Base-by-base conservation (phyloP, 257 asterid genomes). In the Nicotiana sylvestris region DNA sequence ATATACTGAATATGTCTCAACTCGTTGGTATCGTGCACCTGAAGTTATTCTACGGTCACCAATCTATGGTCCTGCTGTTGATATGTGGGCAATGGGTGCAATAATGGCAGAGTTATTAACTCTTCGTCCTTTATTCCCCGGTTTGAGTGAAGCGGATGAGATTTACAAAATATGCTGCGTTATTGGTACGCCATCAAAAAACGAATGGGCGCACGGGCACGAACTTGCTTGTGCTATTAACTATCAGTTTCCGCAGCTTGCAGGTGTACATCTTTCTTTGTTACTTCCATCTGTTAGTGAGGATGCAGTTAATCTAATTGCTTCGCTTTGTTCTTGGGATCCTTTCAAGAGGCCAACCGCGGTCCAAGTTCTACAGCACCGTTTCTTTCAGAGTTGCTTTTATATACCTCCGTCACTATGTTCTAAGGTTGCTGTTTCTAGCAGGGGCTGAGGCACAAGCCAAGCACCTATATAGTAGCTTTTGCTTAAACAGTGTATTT, bases 11-110 rank as follows among this genome's bases (percentile, higher is more conserved):
- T 96, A 96, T 76, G 99, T 96, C 78, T 96, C 98, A 33, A 96
- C 99, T 43, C 98, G 98, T 74, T 96, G 98, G 98, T 96, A 96
- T 82, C 92, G 98, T 60, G 99, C 99, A 83, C 99, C 99, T 80
- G 99, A 96, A 88, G 98, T 96, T 91, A 89, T 96, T 64, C 98
- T 96, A 74, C 97, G 92, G 81, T 94, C 98, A 53, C 89, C 95
- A 49, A 78, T 77, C 25, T 96, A 96, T 86, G 97, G 97, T 80
- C 88, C 97, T 82, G 91, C 98, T 70, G 99, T 96, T 86, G 99
- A 96, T 85, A 94, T 96, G 97, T 96, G 98, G 98, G 99, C 99
- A 65, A 94, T 96, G 99, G 99, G 99, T 68, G 97, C 99, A 66
- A 94, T 96, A 82, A 96, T 96, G 98, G 94, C 97, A 11, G 99